Evolutionary conservation across 257 asterid species (phyloP).

Genomic region (Solanum chilense): DNA sequence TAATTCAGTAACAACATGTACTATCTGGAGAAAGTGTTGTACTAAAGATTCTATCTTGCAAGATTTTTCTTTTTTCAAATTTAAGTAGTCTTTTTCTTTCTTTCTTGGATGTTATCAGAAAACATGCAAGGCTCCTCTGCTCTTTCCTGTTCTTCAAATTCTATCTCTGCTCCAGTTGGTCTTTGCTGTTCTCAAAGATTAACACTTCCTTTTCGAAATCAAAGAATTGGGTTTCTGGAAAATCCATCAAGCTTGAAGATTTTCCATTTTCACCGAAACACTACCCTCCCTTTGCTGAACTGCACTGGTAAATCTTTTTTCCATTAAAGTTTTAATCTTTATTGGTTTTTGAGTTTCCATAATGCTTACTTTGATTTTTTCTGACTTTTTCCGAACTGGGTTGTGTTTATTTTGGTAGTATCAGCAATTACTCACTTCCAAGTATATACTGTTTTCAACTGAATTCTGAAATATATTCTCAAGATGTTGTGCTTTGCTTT

Average conservation of each 20-base stretch:
- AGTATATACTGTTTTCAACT: not conserved
- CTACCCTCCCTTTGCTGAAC: conserved; percentile 8
- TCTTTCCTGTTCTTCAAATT: conserved; percentile 28
- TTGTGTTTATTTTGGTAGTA: not conserved
- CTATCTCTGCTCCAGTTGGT: not conserved
- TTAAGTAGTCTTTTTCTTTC: not conserved
- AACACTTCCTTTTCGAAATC: conserved; percentile 7
- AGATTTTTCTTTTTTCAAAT: not conserved
- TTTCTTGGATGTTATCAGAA: not conserved
- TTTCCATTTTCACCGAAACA: conserved; percentile 10
- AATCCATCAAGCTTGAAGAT: conserved; percentile 1
- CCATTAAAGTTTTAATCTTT: not conserved
- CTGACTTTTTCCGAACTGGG: not conserved
- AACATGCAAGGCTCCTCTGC: conserved; percentile 39
- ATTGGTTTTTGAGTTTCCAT: not conserved
- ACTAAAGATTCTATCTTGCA: not conserved
- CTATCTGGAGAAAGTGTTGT: not conserved
- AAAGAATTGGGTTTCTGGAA: not conserved
- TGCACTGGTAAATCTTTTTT: conserved; percentile 28
- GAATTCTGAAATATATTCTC: not conserved
- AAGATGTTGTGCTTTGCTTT: not conserved
- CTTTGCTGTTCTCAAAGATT: not conserved
- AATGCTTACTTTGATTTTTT: not conserved
- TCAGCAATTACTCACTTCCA: not conserved
- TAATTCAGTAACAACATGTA: not conserved